A percentile compares a stretch with the other conserved stretches of the same genome.
Conservation (phyloP, 1,284 basidiomycete genomes). For the Leccinum fallax region DNA sequence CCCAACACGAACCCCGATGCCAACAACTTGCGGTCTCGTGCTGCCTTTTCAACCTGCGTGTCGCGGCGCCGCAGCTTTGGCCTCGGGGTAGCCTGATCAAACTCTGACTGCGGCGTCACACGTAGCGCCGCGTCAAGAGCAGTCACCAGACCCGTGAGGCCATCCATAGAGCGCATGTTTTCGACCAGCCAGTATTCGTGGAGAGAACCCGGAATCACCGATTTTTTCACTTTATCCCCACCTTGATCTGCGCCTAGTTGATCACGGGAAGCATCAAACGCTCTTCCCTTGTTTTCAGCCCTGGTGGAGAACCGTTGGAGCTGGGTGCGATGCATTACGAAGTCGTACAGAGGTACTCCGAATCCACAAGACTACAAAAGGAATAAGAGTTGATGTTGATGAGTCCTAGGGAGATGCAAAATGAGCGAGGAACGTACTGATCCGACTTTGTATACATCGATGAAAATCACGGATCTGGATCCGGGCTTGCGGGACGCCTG, state of each 20-base stretch:
- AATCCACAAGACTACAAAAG: constrained; percentile 53
- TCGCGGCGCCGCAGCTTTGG: constrained; percentile 9
- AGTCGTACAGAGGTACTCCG: constrained; percentile 52
- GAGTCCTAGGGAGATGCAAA: not conserved
- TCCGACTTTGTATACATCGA: constrained; percentile 53
- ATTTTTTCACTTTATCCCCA: not conserved
- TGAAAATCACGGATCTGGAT: constrained; percentile 51
- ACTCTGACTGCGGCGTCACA: constrained; percentile 16
- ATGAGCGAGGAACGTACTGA: constrained; percentile 41
- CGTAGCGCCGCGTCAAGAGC: constrained; percentile 25
- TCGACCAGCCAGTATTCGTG: constrained; percentile 47
- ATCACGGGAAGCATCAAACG: not conserved
- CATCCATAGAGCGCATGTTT: constrained; percentile 54
- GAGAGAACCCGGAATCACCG: constrained; percentile 37
- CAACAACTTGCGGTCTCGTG: not conserved
- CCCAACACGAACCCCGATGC: no score
- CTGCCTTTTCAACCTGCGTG: not conserved
- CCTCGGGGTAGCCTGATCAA: constrained; percentile 16
- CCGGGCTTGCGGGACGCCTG: constrained; percentile 47
- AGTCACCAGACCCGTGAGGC: constrained; percentile 42
- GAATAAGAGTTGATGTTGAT: not conserved
- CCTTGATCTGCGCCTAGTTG: not conserved
- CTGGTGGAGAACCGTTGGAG: constrained; percentile 35
- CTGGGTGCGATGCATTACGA: constrained; percentile 45
- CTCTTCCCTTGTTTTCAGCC: constrained; percentile 33